Conservation (phyloP, 371 early-diverging fungal species). For the Mortierella sp. region DNA sequence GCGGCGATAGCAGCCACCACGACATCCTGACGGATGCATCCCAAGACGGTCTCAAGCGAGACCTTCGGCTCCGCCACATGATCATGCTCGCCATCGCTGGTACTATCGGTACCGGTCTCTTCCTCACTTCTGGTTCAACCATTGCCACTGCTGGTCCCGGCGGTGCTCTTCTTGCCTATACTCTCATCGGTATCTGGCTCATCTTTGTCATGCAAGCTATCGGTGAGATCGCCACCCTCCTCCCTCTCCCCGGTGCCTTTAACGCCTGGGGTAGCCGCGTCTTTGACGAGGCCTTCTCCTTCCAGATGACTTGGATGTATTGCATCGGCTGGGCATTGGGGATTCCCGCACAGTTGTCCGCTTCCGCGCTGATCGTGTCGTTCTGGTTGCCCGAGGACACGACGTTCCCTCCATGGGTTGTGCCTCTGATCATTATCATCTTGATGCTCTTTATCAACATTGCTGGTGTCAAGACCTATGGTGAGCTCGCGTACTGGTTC, state of each 20-base stretch:
- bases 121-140: slow-evolving; percentile 85
- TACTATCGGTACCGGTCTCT: slow-evolving; percentile 90
- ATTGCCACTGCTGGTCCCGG: slow-evolving; percentile 84
- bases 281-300: slow-evolving; percentile 85
- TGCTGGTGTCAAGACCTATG: slow-evolving; percentile 77
- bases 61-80: slow-evolving; percentile 77
- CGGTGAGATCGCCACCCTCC: slow-evolving; percentile 88
- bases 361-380: too few species aligned
- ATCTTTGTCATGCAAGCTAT: slow-evolving; percentile 86
- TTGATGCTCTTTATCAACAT: slow-evolving; percentile 74
- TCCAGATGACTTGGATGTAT: slow-evolving; percentile 70
- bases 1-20: too few species aligned
- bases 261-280: slow-evolving; percentile 86
- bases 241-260: slow-evolving; percentile 90
- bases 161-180: slow-evolving; percentile 83
- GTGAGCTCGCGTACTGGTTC: slow-evolving; percentile 85
- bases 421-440: slow-evolving; percentile 71
- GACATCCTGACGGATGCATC: too few species aligned
- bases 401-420: slow-evolving; percentile 65
- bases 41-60: slow-evolving; percentile 66
- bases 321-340: slow-evolving; percentile 86
- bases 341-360: too few species aligned
- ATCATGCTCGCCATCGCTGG: slow-evolving; percentile 87
- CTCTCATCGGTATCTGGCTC: slow-evolving; percentile 81
- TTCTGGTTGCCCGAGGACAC: too few species aligned